Conservation (phyloP, 805 yeast genomes). For the Dipodascus geniculatus region DNA sequence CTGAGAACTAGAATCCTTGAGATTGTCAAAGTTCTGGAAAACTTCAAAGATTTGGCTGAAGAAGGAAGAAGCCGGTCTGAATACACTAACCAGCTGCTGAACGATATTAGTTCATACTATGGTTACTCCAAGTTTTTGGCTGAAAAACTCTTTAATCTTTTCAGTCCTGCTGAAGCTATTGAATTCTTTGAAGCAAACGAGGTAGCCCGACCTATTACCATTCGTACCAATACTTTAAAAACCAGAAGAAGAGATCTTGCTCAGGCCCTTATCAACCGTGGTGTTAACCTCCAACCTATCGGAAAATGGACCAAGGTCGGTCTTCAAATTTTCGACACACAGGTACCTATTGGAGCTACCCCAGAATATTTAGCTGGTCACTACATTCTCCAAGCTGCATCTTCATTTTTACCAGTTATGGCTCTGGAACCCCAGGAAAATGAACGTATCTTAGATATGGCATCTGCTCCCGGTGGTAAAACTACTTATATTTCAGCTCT, state of each 20-base stretch:
- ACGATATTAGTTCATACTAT: constrained; percentile 85
- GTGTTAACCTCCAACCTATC: constrained; percentile 94
- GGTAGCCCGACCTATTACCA: constrained; percentile 90
- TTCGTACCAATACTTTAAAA: constrained; percentile 92
- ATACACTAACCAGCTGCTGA: constrained; percentile 62
- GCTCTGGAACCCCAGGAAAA: constrained; percentile 96
- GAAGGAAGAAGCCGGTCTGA: constrained; percentile 81
- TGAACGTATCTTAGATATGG: constrained; percentile 96
- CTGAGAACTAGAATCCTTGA: constrained; percentile 92
- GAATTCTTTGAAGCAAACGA: constrained; percentile 98
- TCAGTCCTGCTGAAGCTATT: constrained; percentile 91
- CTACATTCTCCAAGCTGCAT: constrained; percentile 95
- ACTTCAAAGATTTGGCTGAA: constrained; percentile 71
- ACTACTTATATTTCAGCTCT: constrained; percentile 89
- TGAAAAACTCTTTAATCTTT: constrained; percentile 81
- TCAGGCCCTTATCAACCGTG: constrained; percentile 87
- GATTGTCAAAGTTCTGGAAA: constrained; percentile 85
- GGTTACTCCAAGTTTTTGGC: constrained; percentile 90
- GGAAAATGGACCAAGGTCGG: constrained; percentile 99
- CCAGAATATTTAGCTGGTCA: constrained; percentile 98
- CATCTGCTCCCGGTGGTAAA: constrained; percentile 99
- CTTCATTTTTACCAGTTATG: constrained; percentile 95
- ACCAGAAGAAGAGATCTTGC: constrained; percentile 94
- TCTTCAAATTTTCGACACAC: constrained; percentile 91
- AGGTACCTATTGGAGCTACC: constrained; percentile 99